A percentile compares a stretch with the other conserved stretches of the same genome.
Conservation (phyloP, 83 land plant species). For the Isoetes engelmannii region DNA sequence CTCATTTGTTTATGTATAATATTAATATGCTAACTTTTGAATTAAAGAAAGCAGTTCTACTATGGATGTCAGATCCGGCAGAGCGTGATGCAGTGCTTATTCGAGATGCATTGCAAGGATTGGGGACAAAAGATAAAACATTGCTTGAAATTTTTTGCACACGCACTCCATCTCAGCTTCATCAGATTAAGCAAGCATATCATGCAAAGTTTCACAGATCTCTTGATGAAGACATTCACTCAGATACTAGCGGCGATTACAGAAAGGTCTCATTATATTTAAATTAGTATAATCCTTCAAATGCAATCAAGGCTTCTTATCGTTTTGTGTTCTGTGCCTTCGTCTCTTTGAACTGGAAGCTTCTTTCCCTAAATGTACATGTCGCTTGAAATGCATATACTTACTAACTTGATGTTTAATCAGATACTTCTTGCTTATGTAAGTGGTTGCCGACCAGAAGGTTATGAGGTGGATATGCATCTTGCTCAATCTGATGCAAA, state of each 20-base stretch:
- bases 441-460: slow-evolving; percentile 9
- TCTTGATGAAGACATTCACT: not conserved
- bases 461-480: not conserved
- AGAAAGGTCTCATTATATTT: slow-evolving; percentile 35
- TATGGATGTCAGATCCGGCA: not conserved
- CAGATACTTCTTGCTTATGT: slow-evolving; percentile 12
- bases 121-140: slow-evolving; percentile 1
- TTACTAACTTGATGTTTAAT: not conserved
- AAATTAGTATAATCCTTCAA: not conserved
- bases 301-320: too few species aligned
- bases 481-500: slow-evolving; percentile 9
- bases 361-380: too few species aligned
- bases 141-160: not conserved
- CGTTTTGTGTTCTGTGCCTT: too few species aligned
- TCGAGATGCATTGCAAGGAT: not conserved
- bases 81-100: not conserved
- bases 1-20: not conserved
- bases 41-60: not conserved
- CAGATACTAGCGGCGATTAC: slow-evolving; percentile 49
- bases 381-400: too few species aligned
- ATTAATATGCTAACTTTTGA: not conserved
- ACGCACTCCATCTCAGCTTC: not conserved
- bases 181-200: not conserved
- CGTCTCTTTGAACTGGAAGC: too few species aligned
- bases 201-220: not conserved